Base-by-base conservation (phyloP, 2,329 filamentous ascomycete species). In the Xylariomycetidae sp. region DNA sequence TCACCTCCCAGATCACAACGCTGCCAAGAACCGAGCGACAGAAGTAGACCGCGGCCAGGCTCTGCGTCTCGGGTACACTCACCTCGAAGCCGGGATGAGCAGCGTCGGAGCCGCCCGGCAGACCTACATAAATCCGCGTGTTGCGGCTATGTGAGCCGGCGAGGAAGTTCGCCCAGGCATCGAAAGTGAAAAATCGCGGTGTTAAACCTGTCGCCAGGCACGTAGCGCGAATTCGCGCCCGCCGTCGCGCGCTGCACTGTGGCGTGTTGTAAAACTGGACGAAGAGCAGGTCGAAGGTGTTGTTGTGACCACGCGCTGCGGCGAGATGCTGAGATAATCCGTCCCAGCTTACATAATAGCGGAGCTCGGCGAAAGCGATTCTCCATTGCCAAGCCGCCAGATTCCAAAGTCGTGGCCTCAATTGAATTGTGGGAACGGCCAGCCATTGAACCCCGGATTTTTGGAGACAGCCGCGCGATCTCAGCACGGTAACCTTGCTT, bases 221-320 rank as follows among this genome's bases (percentile, higher is more conserved):
- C 37, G 39, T 57, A 57, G 30, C 43, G 44, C 4, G 47, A 22
- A 38, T 61, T 54, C 15, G 51, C 48, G 40, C 48, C 52, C 53
- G 56, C 10, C 38, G 31, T 9, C 44, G 44, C 1, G 54, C 52
- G 10, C 46, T 46, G 48, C 65, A 70, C 12, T 37, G 43, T 5
- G 47, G 43, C 40, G 68, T 70, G 55, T 70, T 69, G 57, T 68
- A 71, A 52, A 68, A 72, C 53, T 70, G 67, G 34, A 71, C 49
- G 51, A 70, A 70, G 15, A 67, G 48, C 16, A 61, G 56, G 20
- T 66, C 62, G 40, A 71, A 64, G 27, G 37, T 23, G n/a, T n/a
- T n/a, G n/a, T n/a, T n/a, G n/a, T n/a, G 24, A 70, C 61, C 41
- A 67, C 48, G 46, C 68, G 71, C 42, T 71, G 62, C 15, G 67